Evolutionary conservation across 2,329 filamentous ascomycete species (phyloP), one percentile per base, ranked within the genome.

Genomic region (Colletotrichum noveboracense): DNA sequence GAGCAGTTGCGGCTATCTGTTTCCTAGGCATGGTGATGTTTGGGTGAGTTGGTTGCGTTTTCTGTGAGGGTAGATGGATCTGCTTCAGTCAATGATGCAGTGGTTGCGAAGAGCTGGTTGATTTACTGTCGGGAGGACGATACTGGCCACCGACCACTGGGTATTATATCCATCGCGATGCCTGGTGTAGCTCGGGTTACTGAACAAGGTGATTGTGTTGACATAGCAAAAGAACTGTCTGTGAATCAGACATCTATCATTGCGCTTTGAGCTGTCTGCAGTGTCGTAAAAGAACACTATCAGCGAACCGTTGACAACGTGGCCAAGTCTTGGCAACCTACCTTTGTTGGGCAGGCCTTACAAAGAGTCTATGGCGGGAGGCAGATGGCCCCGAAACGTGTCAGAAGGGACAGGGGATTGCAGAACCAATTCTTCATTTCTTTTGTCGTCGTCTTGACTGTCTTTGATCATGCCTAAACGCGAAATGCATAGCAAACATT

Each of bases 391-490:
- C 26, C 60, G 48, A 65, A 5, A 36, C 43, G 21, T 21, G 32
- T 58, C 43, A 30, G 28, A 65, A 24, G 7, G 30, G 5, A 34
- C 30, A 24, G 30, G 38, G 65, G 34, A 30, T 56, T 26, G 64
- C 38, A 61, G 70, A 43, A 74, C 48, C 58, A 74, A 66, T 76
- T 76, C 70, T 69, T 73, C 55, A 69, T 76, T 76, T 74, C 64
- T 52, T 74, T 76, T 76, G 56, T 68, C 48, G 58, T 65, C 43
- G 64, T 74, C 64, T 60, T 58, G 70, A 73, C 65, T 60, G 70
- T 73, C 64, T 67, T 75, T 66, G 66, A 74, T 76, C 74, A 76
- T 69, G 70, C 70, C 64, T 76, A 69, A 74, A 69, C 73, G 56
- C 64, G 62, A 69, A 73, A 74, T 60, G 70, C 74, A 74, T 36